phyloP scores from a whole-genome alignment of 768 basidiomycete genomes.

The Boletus rubescentipes region DNA sequence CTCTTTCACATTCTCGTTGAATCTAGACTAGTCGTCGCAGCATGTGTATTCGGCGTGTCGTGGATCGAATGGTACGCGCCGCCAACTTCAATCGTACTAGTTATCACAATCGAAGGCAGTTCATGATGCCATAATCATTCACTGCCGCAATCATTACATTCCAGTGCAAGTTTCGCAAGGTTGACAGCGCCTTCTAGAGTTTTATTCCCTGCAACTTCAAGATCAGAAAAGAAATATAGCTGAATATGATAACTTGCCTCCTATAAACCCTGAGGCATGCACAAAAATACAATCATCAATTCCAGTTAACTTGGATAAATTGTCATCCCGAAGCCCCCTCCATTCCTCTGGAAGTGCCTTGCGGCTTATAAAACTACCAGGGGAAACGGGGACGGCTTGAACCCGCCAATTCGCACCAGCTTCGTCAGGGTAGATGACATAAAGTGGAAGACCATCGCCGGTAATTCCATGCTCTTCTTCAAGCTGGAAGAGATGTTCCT shows the following conservation, averaged over 20 bases:
- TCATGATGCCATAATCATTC: conserved; percentile 16
- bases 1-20: conserved; percentile 11
- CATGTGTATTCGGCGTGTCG: conserved; percentile 19
- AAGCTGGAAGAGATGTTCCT: conserved; percentile 91
- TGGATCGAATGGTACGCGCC: conserved; percentile 2
- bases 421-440: conserved; percentile 91
- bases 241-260: conserved; percentile 52
- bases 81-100: conserved; percentile 12
- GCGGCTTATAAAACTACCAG: conserved; percentile 86
- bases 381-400: conserved; percentile 82
- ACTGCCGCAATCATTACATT: conserved; percentile 27
- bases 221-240: conserved; percentile 9
- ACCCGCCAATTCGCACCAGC: conserved; percentile 76
- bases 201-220: conserved; percentile 62
- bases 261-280: conserved; percentile 96
- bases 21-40: conserved; percentile 5
- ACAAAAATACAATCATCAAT: conserved; percentile 87
- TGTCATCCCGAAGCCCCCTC: conserved; percentile 89
- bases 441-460: conserved; percentile 59
- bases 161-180: conserved; percentile 71
- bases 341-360: conserved; percentile 92
- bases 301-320: conserved; percentile 68
- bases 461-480: conserved; percentile 58
- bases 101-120: conserved; percentile 12
- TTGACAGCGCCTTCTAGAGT: conserved; percentile 85